Evolutionary conservation across 1,139 yeast species (phyloP).

Genomic region (Candida buenavistaensis): DNA sequence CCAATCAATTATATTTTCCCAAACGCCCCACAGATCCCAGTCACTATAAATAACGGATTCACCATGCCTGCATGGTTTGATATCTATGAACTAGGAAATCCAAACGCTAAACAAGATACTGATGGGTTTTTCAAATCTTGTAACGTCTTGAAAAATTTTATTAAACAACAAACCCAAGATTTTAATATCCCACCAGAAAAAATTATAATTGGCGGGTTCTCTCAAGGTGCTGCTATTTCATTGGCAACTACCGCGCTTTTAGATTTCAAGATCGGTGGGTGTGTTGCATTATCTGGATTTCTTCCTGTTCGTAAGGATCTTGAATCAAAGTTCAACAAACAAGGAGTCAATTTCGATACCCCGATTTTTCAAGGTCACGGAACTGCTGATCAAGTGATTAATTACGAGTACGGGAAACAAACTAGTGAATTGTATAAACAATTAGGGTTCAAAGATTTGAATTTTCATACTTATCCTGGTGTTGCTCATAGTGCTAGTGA

Average conservation of each 20-base stretch:
- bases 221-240: slow-evolving; percentile 89
- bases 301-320: slow-evolving; percentile 53
- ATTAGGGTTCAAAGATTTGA: slow-evolving; percentile 53
- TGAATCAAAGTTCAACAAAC: slow-evolving; percentile 20
- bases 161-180: slow-evolving; percentile 60
- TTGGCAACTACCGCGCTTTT: slow-evolving; percentile 51
- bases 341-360: slow-evolving; percentile 52
- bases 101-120: slow-evolving; percentile 53
- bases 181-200: slow-evolving; percentile 66
- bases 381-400: slow-evolving; percentile 66
- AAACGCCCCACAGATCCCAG: slow-evolving; percentile 74
- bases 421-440: slow-evolving; percentile 48
- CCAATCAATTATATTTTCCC: slow-evolving; percentile 83
- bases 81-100: slow-evolving; percentile 55
- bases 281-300: slow-evolving; percentile 78
- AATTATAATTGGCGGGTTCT: slow-evolving; percentile 87
- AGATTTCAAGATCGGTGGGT: slow-evolving; percentile 73
- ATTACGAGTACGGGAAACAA: slow-evolving; percentile 45
- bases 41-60: slow-evolving; percentile 67
- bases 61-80: slow-evolving; percentile 90
- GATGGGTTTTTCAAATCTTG: slow-evolving; percentile 64
- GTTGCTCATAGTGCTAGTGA: slow-evolving; percentile 69
- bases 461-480: slow-evolving; percentile 61
- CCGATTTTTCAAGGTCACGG: slow-evolving; percentile 94
- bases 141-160: slow-evolving; percentile 49